Percentiles rank a stretch among this genome's conserved stretches.
These are phyloP conservation scores for Hawksworthiomyces lignivorus DNA, from an alignment of 2,329 filamentous ascomycete genomes.

Conservation along the genomic window DNA sequence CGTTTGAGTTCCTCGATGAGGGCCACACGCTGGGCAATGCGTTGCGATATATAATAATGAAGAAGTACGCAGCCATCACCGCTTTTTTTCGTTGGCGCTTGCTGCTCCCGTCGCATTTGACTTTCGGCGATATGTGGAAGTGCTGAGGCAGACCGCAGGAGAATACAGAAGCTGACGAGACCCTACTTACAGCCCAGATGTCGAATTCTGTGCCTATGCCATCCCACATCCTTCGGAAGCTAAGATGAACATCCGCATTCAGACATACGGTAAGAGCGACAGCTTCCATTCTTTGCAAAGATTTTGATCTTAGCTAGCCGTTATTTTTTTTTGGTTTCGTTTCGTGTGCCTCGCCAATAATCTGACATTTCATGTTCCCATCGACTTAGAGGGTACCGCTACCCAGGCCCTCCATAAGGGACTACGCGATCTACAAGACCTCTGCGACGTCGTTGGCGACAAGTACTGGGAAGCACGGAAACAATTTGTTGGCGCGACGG, in stretches of 20 bases:
- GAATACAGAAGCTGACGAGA: constrained; percentile 6
- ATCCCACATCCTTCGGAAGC: constrained; percentile 94
- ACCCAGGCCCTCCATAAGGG: constrained; percentile 86
- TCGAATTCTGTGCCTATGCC: constrained; percentile 97
- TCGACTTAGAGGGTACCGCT: constrained; percentile 74
- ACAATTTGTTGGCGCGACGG: constrained; percentile 34
- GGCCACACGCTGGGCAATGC: constrained; percentile 95
- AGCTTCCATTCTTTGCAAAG: not conserved
- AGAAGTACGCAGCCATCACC: constrained; percentile 70
- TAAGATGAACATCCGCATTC: constrained; percentile 96
- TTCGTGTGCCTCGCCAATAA: no score
- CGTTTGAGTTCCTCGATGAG: constrained; percentile 89
- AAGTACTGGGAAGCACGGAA: constrained; percentile 70
- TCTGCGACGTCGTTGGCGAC: constrained; percentile 89
- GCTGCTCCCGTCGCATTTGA: no score
- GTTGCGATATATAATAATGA: constrained; percentile 92
- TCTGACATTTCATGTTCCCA: no score
- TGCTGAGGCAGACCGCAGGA: not conserved
- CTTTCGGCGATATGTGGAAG: no score
- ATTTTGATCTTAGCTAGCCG: not conserved
- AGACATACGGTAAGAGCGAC: constrained; percentile 72
- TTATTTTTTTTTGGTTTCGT: no score
- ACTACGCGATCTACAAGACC: constrained; percentile 75
- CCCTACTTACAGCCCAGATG: constrained; percentile 63
- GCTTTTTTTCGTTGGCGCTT: no score